phyloP scores from a whole-genome alignment of 1,284 basidiomycete species.

The Waitea zeae region DNA sequence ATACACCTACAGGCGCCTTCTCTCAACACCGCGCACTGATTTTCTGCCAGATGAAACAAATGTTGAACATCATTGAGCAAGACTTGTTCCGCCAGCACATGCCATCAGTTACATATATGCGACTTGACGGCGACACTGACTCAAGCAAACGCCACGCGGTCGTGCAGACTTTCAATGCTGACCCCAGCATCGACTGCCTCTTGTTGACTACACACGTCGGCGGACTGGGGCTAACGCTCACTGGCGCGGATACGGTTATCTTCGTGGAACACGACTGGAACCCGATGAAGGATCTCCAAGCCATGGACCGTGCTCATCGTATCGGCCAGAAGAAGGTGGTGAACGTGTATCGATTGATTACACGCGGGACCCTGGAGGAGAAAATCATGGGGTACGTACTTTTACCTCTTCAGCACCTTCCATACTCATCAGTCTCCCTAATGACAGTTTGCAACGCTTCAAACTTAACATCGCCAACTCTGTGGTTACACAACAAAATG shows the following conservation, averaged over 20 bases:
- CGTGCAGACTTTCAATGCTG: conserved; percentile 95
- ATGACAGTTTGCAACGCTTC: conserved; percentile 79
- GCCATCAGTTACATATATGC: conserved; percentile 96
- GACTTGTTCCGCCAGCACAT: conserved; percentile 86
- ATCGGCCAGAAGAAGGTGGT: conserved; percentile 99
- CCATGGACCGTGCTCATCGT: conserved; percentile 98
- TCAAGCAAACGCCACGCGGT: conserved; percentile 84
- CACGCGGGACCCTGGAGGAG: conserved; percentile 93
- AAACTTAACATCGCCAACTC: conserved; percentile 97
- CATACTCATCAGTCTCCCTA: background rate
- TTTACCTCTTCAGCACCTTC: conserved; percentile 2
- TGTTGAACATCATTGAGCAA: conserved; percentile 95
- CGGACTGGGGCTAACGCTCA: conserved; percentile 89
- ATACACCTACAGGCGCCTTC: conserved; percentile 45
- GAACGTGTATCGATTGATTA: conserved; percentile 96
- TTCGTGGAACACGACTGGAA: conserved; percentile 99
- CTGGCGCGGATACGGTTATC: conserved; percentile 97
- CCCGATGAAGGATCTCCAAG: conserved; percentile 98
- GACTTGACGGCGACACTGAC: conserved; percentile 85
- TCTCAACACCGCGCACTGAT: conserved; percentile 96
- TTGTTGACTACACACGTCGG: conserved; percentile 95
- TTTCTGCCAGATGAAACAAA: conserved; percentile 98
- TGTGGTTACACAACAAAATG: conserved; percentile 94
- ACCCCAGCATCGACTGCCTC: conserved; percentile 94
- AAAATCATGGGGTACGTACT: conserved; percentile 94